Evolutionary conservation across 1,284 basidiomycete genomes (phyloP), one percentile per base, ranked within the genome.

Genomic region (Sanguinoderma infundibulare): DNA sequence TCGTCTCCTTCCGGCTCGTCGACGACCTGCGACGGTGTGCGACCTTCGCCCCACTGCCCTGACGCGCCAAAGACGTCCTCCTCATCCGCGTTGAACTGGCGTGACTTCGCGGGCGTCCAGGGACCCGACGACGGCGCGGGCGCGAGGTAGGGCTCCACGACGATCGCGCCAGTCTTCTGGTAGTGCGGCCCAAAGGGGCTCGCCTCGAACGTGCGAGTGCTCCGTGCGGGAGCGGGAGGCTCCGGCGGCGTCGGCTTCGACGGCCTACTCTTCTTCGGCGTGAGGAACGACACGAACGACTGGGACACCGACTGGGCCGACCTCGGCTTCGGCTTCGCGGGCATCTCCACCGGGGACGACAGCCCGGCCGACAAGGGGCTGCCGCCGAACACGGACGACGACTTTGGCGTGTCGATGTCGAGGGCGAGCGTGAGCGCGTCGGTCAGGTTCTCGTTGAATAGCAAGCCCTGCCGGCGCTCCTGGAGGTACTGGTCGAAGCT

Each of bases 361-460:
- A 61, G 54, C 63, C 60, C 58, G 10, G 32, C 2, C 5, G 59
- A 34, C 49, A 53, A 28, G 17, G 53, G 56, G 24, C 56, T 46
- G 24, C 44, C 55, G 28, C 44, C 55, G 28, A 62, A 55, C 15
- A 51, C 54, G 12, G 64, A 57, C 14, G 68, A 62, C 51, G 64
- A 66, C 8, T 67, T 64, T 22, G 60, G 34, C 5, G 58, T 67
- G 5, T 78, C 77, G 30, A 90, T 75, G 62, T 93, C 90, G 56
- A 94, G 77, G 38, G 83, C 83, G 47, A 93, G 79, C 50, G 81
- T 90, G 67, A 98, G 80, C 1, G 96, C 96, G 70, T 98, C 97
- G 20, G 90, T 93, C 34, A 98, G 78, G 72, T 97, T 96, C 75
- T 98, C 96, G 1, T 92, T 92, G 75, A 97, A 98, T 26, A 98